These are phyloP conservation scores for Fusarium burgessii DNA, from an alignment of 2,329 filamentous ascomycete genomes.

Conservation along the genomic window DNA sequence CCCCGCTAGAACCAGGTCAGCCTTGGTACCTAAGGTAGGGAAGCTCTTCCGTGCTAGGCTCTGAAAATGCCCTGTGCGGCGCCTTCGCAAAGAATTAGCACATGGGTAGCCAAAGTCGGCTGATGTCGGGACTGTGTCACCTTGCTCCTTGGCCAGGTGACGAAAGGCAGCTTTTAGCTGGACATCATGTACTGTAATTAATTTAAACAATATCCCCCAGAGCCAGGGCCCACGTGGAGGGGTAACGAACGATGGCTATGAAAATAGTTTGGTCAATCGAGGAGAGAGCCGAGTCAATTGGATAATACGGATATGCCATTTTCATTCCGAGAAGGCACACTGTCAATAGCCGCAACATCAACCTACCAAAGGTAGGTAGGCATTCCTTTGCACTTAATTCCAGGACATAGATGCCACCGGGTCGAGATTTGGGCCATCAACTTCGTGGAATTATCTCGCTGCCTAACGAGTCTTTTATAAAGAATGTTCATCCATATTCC, in stretches of 20 bases:
- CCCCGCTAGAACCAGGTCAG: slow-evolving; percentile 11
- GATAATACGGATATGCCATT: slow-evolving; percentile 1
- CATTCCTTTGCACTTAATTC: background rate
- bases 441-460: slow-evolving; percentile 1
- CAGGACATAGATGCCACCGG: background rate
- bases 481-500: slow-evolving; percentile 3
- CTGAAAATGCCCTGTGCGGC: slow-evolving; percentile 8
- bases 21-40: slow-evolving; percentile 6
- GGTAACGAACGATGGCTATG: slow-evolving; percentile 16
- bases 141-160: slow-evolving; percentile 26
- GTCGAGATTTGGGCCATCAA: background rate
- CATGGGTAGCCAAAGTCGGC: slow-evolving; percentile 40
- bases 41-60: slow-evolving; percentile 3
- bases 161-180: slow-evolving; percentile 4
- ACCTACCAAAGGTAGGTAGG: background rate
- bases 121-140: slow-evolving; percentile 48
- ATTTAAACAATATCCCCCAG: slow-evolving; percentile 13
- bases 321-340: slow-evolving; percentile 8
- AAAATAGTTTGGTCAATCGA: background rate
- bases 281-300: slow-evolving; percentile 1
- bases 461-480: slow-evolving; percentile 1
- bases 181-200: slow-evolving; percentile 23
- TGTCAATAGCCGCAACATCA: slow-evolving; percentile 3
- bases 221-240: slow-evolving; percentile 40
- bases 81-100: slow-evolving; percentile 24